Evolutionary conservation across 192 early-diverging fungal species (phyloP).

Genomic region (Coemansia sp.): DNA sequence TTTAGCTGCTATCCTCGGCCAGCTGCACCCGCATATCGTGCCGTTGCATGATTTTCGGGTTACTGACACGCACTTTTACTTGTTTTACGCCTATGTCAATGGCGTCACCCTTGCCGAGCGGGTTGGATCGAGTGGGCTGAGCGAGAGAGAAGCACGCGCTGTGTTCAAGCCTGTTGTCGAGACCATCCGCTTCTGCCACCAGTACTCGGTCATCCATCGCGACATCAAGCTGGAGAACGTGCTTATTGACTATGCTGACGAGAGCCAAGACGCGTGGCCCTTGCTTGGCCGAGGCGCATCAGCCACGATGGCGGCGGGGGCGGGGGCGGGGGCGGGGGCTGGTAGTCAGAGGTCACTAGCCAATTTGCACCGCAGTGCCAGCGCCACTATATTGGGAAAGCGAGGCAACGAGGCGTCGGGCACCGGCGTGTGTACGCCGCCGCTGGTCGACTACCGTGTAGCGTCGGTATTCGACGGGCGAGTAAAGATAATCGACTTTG

Average conservation of each 20-base stretch:
- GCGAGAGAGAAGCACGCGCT: conserved; percentile 30
- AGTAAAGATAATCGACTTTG: conserved; percentile 91
- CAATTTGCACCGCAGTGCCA: conserved; percentile 3
- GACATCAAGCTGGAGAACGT: conserved; percentile 93
- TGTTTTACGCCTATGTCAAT: conserved; percentile 52
- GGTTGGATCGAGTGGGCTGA: conserved; percentile 34
- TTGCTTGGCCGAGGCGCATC: neutral
- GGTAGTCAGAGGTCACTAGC: neutral
- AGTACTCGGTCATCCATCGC: conserved; percentile 73
- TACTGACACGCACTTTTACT: conserved; percentile 55
- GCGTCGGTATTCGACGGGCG: conserved; percentile 48
- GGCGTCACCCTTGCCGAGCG: conserved; percentile 51
- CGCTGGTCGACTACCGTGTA: neutral
- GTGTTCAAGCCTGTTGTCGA: conserved; percentile 45
- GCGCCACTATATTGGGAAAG: neutral
- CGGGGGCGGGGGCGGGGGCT: no score
- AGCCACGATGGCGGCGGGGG: neutral
- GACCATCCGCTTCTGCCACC: conserved; percentile 58
- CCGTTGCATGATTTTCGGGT: conserved; percentile 49
- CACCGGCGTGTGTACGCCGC: neutral
- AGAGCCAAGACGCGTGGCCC: neutral
- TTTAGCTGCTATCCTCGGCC: conserved; percentile 47
- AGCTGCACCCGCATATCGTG: conserved; percentile 52
- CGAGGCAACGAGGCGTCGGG: neutral
- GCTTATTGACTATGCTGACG: conserved; percentile 56